These are phyloP conservation scores for Metarhizium sp. DNA, from an alignment of 2,329 filamentous ascomycete species.

Conservation along the genomic window DNA sequence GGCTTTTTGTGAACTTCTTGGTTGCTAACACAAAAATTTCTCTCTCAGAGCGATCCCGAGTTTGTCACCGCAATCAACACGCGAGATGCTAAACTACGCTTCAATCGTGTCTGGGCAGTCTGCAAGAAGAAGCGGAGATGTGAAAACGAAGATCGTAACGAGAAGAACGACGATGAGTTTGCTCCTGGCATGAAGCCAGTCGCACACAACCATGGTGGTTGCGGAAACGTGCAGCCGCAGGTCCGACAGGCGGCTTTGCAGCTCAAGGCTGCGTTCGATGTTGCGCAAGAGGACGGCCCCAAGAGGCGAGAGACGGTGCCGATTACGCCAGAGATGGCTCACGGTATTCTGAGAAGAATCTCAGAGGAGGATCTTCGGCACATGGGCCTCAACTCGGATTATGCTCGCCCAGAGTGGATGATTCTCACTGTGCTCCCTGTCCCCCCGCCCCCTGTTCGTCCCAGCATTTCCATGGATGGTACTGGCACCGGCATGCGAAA, in stretches of 20 bases:
- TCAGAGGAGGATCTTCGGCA: conserved; percentile 70
- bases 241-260: conserved; percentile 82
- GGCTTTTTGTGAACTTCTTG: conserved; percentile 40
- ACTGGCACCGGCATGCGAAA: conserved; percentile 86
- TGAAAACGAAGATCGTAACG: conserved; percentile 65
- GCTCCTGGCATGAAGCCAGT: conserved; percentile 49
- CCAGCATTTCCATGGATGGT: conserved; percentile 94
- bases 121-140: conserved; percentile 85
- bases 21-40: conserved; percentile 46
- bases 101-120: conserved; percentile 83
- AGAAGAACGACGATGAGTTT: conserved; percentile 60
- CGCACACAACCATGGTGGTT: conserved; percentile 66
- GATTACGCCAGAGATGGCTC: conserved; percentile 75
- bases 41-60: conserved; percentile 66
- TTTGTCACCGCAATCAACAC: conserved; percentile 74
- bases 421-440: conserved; percentile 90
- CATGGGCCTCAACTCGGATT: conserved; percentile 89
- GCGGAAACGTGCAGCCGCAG: conserved; percentile 81
- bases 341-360: conserved; percentile 81
- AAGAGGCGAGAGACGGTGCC: conserved; percentile 68
- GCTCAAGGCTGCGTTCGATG: conserved; percentile 67
- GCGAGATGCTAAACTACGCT: conserved; percentile 88
- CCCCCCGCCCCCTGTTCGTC: conserved; percentile 87
- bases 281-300: conserved; percentile 54
- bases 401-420: conserved; percentile 98